Evolutionary conservation across 345 rosid species (phyloP), one percentile per base, ranked within the genome.

Genomic region (Eucalyptus regnans): DNA sequence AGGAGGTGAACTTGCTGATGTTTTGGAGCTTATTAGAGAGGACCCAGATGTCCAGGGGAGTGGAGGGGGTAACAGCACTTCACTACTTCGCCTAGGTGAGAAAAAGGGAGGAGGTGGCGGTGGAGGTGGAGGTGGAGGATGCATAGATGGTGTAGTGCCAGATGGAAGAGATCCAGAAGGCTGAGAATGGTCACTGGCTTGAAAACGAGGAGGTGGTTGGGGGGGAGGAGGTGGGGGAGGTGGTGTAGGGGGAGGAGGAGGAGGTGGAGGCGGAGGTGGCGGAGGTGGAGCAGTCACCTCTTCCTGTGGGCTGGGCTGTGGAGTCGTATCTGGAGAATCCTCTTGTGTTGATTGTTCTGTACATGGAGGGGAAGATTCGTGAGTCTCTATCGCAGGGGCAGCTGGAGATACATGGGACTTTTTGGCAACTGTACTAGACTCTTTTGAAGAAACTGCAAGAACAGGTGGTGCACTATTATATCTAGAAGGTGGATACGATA

Each of bases 391-490:
- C 50, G 88, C 88, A 91, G 93, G 91, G 87, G 87, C 90, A 81
- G 89, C 64, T 46, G 91, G 88, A 88, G 91, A 89, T 76, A 87
- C 87, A 89, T 86, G 83, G 33, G 91, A 54, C 88, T 91, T 92
- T 94, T 91, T 91, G 76, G 92, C 86, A 89, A 87, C 90, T 37
- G 87, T 89, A 71, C 85, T 90, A 41, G 96, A 90, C 86, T 95
- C 98, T 92, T 96, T 95, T 51, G 89, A 88, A 90, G 98, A 91
- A 68, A 90, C 43, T 46, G 97, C 91, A 89, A 96, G 95, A 87
- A 93, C 91, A 89, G 99, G 96, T 23, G 98, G 97, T 80, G 97
- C 97, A 92, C 96, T 98, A 89, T 95, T 95, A 89, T 93, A 91
- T 91, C 96, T 93, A 87, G 98, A 93, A 17, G 97, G 98, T 8